A percentile compares a stretch with the other conserved stretches of the same genome.
Conservation (phyloP, 2,329 filamentous ascomycete genomes). For the Arthrobotrys musiformis region DNA sequence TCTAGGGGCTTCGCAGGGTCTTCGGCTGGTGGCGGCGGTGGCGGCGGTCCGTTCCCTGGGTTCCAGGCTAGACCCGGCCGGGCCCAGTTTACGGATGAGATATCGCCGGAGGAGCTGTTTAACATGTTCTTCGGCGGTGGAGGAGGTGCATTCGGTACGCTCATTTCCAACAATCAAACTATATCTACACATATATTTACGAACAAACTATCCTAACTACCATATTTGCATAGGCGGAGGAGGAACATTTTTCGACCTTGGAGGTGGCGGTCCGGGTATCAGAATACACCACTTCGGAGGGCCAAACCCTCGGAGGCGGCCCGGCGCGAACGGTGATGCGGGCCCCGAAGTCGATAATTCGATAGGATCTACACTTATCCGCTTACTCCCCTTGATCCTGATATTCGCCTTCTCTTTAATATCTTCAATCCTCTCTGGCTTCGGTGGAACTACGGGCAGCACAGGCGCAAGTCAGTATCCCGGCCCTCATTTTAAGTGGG, state of each 20-base stretch:
- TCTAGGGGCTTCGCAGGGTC: conserved; percentile 75
- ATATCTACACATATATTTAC: conserved; percentile 36
- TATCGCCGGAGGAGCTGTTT: conserved; percentile 97
- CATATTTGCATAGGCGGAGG: conserved; percentile 63
- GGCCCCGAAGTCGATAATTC: conserved; percentile 67
- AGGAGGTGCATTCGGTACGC: conserved; percentile 70
- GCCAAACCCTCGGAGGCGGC: conserved; percentile 75
- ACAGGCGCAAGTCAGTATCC: conserved; percentile 65
- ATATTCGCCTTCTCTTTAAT: conserved; percentile 88
- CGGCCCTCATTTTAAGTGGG: conserved; percentile 78
- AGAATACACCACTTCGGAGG: conserved; percentile 97
- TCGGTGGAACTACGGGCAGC: conserved; percentile 63
- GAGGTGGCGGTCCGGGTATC: conserved; percentile 85
- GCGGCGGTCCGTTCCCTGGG: conserved; percentile 72
- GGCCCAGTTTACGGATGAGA: conserved; percentile 80
- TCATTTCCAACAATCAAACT: conserved; percentile 66
- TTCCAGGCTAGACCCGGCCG: conserved; percentile 66
- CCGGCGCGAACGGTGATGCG: conserved; percentile 66
- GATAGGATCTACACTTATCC: conserved; percentile 65
- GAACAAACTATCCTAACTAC: conserved; percentile 46
- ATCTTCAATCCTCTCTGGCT: conserved; percentile 75
- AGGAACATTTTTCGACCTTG: conserved; percentile 74
- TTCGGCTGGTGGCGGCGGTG: conserved; percentile 62
- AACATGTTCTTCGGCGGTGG: conserved; percentile 92
- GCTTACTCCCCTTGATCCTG: conserved; percentile 86